Percentiles rank a stretch among this genome's conserved stretches.
phyloP scores from a whole-genome alignment of 176 grass and related monocot species.

The Canna indica region DNA sequence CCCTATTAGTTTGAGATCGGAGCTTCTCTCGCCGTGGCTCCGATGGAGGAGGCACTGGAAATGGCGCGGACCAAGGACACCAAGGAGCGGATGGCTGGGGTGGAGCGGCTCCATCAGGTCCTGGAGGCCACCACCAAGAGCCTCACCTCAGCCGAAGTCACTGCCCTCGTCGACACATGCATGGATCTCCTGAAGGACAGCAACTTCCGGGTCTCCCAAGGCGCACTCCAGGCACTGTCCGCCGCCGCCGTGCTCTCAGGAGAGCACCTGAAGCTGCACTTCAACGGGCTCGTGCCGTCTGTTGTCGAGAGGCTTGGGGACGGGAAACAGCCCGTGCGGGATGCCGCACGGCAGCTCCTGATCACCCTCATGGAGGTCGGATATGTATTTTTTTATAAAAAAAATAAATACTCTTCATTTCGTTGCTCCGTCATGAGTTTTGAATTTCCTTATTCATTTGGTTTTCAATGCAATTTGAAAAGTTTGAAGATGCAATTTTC shows the following conservation, averaged over 20 bases:
- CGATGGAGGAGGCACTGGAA: conserved; percentile 84
- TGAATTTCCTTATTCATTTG: neutral
- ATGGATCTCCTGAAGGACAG: conserved; percentile 66
- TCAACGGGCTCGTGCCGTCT: conserved; percentile 63
- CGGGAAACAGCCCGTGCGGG: conserved; percentile 80
- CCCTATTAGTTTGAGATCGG: neutral
- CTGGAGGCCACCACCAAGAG: conserved; percentile 51
- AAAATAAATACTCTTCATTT: neutral
- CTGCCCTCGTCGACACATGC: conserved; percentile 62
- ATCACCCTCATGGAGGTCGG: conserved; percentile 84
- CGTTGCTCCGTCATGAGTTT: neutral
- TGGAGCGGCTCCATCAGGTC: conserved; percentile 71
- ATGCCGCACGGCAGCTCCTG: conserved; percentile 63
- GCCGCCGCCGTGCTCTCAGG: conserved; percentile 73
- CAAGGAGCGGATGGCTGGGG: conserved; percentile 71
- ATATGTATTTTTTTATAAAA: neutral
- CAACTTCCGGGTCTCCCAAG: conserved; percentile 82
- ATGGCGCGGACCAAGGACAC: conserved; percentile 73
- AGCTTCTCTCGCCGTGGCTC: conserved; percentile 1
- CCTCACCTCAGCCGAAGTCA: conserved; percentile 43
- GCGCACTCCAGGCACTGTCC: conserved; percentile 71
- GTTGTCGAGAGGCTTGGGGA: conserved; percentile 77
- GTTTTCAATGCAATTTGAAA: neutral
- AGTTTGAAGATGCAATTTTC: neutral
- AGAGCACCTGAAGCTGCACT: conserved; percentile 86